A percentile compares a stretch with the other conserved stretches of the same genome.
phyloP scores from a whole-genome alignment of 129 eudicot genomes.

The Artemisia argyi region DNA sequence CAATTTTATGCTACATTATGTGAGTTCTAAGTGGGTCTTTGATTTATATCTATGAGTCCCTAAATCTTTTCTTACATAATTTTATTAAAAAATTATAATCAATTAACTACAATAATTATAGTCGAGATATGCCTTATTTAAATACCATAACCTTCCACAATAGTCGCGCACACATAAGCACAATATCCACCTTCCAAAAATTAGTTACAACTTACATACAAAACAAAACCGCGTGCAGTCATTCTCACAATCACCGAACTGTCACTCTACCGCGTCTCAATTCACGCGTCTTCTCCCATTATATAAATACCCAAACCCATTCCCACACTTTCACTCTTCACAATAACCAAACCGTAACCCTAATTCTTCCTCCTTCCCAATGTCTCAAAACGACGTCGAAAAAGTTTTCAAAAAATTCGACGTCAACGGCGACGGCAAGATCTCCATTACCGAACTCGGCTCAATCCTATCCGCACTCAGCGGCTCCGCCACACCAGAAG shows the following conservation, averaged over 20 bases:
- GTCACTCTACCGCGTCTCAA: slow-evolving; percentile 35
- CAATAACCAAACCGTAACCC: slow-evolving; percentile 7
- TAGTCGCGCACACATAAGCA: no score
- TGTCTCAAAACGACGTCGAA: slow-evolving; percentile 45
- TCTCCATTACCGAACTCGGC: slow-evolving; percentile 63
- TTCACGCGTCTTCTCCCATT: slow-evolving; percentile 28
- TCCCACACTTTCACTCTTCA: not conserved
- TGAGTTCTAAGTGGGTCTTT: no score
- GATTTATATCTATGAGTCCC: no score
- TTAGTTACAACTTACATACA: no score
- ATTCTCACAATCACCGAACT: slow-evolving; percentile 26
- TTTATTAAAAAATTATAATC: no score
- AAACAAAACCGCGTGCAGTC: no score
- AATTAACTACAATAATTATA: no score
- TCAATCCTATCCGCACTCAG: slow-evolving; percentile 63
- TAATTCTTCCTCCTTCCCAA: not conserved
- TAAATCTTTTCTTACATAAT: no score
- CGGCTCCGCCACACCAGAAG: slow-evolving; percentile 52
- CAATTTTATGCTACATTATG: no score
- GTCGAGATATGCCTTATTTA: no score
- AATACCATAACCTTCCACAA: no score
- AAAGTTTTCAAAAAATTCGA: slow-evolving; percentile 63
- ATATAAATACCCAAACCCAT: not conserved
- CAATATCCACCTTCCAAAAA: no score
- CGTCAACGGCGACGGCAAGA: slow-evolving; percentile 80